Evolutionary conservation across 345 rosid species (phyloP).

Genomic region (Ceriops tagal): DNA sequence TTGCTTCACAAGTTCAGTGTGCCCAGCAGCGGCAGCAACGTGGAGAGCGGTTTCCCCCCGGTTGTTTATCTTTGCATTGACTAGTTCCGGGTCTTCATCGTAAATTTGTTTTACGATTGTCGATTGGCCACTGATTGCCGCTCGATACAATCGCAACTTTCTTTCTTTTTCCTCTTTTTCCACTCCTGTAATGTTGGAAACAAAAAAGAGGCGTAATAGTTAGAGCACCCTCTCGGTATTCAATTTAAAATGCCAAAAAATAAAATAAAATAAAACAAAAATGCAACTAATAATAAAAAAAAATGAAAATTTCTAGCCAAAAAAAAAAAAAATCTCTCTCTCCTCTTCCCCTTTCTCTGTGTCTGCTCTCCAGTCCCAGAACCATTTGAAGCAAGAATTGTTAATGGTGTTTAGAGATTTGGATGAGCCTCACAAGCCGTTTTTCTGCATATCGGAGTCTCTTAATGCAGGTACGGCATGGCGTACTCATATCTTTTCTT

Average conservation of each 20-base stretch:
- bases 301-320: no score
- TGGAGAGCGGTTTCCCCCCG: constrained; percentile 17
- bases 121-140: constrained; percentile 18
- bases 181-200: not conserved
- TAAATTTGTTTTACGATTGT: not conserved
- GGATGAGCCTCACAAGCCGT: constrained; percentile 74
- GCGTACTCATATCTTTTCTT: constrained; percentile 32
- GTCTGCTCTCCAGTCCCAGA: not conserved
- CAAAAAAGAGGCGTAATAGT: no score
- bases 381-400: constrained; percentile 37
- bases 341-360: constrained; percentile 11
- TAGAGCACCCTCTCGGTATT: no score
- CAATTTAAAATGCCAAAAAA: no score
- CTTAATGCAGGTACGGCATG: constrained; percentile 24
- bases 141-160: constrained; percentile 2
- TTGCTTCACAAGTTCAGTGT: constrained; percentile 18
- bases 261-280: no score
- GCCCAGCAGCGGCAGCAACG: constrained; percentile 24
- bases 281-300: no score
- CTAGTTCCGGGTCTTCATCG: not conserved
- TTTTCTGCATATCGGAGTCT: constrained; percentile 45
- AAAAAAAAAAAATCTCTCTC: constrained; percentile 14
- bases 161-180: not conserved
- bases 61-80: constrained; percentile 11
- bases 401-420: constrained; percentile 45